phyloP scores from a whole-genome alignment of 371 early-diverging fungal species.

The Rhizopus microsporus region DNA sequence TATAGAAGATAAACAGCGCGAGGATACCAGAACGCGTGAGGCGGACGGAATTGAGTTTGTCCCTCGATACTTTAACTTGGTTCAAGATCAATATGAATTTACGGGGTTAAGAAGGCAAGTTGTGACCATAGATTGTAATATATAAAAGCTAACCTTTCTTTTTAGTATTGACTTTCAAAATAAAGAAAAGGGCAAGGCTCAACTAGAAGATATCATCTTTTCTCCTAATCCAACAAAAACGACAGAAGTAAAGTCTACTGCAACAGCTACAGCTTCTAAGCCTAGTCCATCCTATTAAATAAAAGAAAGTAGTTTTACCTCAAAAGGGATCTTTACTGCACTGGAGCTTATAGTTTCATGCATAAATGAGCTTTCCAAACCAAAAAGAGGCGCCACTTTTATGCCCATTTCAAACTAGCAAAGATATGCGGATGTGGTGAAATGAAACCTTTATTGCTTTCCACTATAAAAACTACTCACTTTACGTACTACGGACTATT shows the following conservation, averaged over 20 bases:
- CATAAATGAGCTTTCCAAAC: too few species aligned
- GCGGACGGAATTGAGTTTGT: conserved; percentile 44
- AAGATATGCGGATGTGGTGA: too few species aligned
- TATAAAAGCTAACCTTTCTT: not conserved
- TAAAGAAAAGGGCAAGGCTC: conserved; percentile 18
- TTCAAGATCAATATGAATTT: conserved; percentile 33
- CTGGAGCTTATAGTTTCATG: too few species aligned
- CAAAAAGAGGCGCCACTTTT: too few species aligned
- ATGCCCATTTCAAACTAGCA: too few species aligned
- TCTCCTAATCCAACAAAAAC: conserved; percentile 5
- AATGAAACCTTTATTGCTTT: too few species aligned
- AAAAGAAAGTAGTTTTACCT: not conserved
- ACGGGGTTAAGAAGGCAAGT: conserved; percentile 26
- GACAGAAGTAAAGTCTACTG: not conserved
- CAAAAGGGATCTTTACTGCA: too few species aligned
- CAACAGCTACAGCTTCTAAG: conserved; percentile 1
- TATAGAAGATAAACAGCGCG: conserved; percentile 87
- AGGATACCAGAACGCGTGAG: conserved; percentile 64
- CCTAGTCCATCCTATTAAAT: not conserved
- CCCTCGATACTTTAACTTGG: conserved; percentile 55
- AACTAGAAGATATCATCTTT: conserved; percentile 18
- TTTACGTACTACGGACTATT: too few species aligned
- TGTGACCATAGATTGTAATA: too few species aligned
- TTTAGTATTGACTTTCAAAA: conserved; percentile 25
- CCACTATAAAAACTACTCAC: too few species aligned